Percentiles rank a stretch among this genome's conserved stretches.
Conservation (phyloP, 345 rosid genomes). For the Lagerstroemia speciosa region DNA sequence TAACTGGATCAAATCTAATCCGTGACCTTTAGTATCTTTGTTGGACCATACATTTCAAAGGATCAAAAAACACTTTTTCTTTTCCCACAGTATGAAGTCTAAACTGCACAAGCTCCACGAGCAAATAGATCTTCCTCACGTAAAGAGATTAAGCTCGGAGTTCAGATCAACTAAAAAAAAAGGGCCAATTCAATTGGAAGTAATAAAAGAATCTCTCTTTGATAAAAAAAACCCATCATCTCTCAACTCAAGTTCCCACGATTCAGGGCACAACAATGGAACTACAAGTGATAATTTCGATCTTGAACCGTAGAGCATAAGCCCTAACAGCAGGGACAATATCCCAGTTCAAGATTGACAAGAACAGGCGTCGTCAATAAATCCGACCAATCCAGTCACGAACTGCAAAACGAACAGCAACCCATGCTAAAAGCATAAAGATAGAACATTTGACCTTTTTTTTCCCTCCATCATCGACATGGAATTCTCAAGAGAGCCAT, state of each 20-base stretch:
- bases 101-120: not conserved
- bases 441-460: not conserved
- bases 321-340: not conserved
- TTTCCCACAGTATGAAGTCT: not conserved
- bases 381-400: not conserved
- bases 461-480: not conserved
- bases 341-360: not conserved
- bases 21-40: not conserved
- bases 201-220: not conserved
- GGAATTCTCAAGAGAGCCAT: conserved; percentile 8
- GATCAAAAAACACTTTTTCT: too few relatives aligned
- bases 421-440: not conserved
- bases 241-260: not conserved
- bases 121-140: not conserved
- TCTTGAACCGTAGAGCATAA: not conserved
- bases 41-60: not conserved
- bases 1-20: not conserved
- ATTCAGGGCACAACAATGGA: not conserved
- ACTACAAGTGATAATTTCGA: not conserved
- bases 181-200: not conserved
- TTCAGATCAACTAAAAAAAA: not conserved
- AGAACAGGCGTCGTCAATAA: not conserved
- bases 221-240: not conserved
- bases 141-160: not conserved
- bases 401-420: not conserved